Percentiles rank a stretch among this genome's conserved stretches.
phyloP scores from a whole-genome alignment of 495 filamentous ascomycete genomes.

The Trichoderma gamsii region DNA sequence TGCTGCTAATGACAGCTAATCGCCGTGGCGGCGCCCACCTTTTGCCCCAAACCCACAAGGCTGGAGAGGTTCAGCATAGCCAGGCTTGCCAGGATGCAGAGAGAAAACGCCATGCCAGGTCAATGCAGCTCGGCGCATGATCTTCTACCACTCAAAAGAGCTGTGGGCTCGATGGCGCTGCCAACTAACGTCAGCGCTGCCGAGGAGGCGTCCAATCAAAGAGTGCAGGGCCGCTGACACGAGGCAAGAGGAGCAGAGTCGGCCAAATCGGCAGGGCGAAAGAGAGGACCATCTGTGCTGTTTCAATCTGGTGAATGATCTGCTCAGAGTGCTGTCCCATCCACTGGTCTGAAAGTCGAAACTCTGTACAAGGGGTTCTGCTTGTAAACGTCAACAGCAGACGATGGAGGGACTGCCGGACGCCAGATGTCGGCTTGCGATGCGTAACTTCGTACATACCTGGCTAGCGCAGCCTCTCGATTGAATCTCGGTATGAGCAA shows the following conservation, averaged over 20 bases:
- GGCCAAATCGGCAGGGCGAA: not conserved
- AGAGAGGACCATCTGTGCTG: not conserved
- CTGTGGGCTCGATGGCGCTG: not conserved
- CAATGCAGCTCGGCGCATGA: not conserved
- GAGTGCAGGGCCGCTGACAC: not conserved
- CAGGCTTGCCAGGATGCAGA: not conserved
- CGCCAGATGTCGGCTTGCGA: no score
- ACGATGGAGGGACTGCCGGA: no score
- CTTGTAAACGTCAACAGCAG: no score
- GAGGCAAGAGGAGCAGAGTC: not conserved
- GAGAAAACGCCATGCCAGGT: not conserved
- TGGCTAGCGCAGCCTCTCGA: not conserved
- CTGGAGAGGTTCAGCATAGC: not conserved
- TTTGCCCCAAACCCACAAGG: not conserved
- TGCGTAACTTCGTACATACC: not conserved
- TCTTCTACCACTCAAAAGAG: not conserved
- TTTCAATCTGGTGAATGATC: not conserved
- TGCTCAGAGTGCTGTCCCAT: no score
- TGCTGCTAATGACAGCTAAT: not conserved
- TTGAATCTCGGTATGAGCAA: slow-evolving; percentile 9
- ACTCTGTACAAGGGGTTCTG: no score
- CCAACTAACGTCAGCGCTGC: not conserved
- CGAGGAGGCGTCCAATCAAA: slow-evolving; percentile 11
- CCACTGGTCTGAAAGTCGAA: no score
- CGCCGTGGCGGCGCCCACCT: not conserved